Percentiles rank a stretch among this genome's conserved stretches.
These are phyloP conservation scores for Cytospora leucostoma DNA, from an alignment of 2,329 filamentous ascomycete genomes.

Conservation along the genomic window DNA sequence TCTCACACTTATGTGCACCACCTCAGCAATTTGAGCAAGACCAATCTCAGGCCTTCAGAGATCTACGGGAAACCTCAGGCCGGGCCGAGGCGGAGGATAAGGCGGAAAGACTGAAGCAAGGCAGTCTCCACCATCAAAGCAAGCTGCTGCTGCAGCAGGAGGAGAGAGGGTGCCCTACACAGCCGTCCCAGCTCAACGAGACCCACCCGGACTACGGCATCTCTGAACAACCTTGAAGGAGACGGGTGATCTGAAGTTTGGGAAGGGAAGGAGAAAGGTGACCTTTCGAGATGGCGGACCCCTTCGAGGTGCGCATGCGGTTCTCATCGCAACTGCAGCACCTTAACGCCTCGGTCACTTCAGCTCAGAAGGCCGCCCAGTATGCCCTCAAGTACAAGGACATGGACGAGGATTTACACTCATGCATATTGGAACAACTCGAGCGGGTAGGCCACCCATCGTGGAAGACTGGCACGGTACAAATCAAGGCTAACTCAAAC, in stretches of 20 bases:
- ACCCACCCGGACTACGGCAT: neutral
- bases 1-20: too few species aligned
- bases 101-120: neutral
- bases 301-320: conserved; percentile 97
- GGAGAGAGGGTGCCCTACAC: neutral
- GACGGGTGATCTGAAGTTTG: neutral
- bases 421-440: conserved; percentile 93
- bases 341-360: conserved; percentile 85
- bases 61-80: too few species aligned
- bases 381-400: conserved; percentile 94
- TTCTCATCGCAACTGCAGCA: conserved; percentile 90
- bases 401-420: conserved; percentile 96
- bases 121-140: neutral
- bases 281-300: conserved; percentile 62
- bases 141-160: neutral
- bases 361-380: conserved; percentile 87
- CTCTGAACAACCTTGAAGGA: neutral
- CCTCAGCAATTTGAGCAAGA: too few species aligned
- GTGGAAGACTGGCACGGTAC: neutral
- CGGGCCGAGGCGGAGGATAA: too few species aligned
- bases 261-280: neutral
- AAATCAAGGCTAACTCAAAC: conserved; percentile 23
- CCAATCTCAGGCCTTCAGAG: too few species aligned
- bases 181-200: neutral
- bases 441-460: conserved; percentile 62